A percentile compares a stretch with the other conserved stretches of the same genome.
Conservation (phyloP, 768 basidiomycete species). For the Amanita rimosa region DNA sequence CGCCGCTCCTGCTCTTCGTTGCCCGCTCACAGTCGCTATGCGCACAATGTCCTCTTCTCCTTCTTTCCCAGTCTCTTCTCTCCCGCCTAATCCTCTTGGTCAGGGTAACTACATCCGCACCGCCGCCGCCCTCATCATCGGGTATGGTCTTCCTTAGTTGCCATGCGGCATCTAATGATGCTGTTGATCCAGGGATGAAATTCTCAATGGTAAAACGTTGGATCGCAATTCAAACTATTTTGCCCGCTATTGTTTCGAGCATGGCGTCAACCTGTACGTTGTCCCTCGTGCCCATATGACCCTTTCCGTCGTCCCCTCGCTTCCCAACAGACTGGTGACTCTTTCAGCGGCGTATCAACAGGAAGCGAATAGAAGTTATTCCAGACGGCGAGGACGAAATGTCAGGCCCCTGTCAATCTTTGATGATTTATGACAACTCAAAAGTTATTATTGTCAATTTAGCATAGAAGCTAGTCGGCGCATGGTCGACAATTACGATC, state of each 20-base stretch:
- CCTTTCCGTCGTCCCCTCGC: neutral
- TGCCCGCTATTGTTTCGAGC: conserved; percentile 81
- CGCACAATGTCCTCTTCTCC: neutral
- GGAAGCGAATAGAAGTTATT: conserved; percentile 85
- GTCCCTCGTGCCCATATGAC: neutral
- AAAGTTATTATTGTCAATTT: neutral
- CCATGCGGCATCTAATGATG: neutral
- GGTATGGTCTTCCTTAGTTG: conserved; percentile 28
- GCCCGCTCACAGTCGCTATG: neutral
- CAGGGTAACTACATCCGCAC: conserved; percentile 62
- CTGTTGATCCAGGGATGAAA: conserved; percentile 59
- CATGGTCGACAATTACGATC: conserved; percentile 75
- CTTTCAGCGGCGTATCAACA: conserved; percentile 23
- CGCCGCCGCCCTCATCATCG: conserved; percentile 68
- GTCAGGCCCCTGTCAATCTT: conserved; percentile 27
- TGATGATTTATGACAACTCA: neutral
- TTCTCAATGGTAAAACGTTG: conserved; percentile 84
- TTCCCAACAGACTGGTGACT: conserved; percentile 12
- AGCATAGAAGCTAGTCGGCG: conserved; percentile 80
- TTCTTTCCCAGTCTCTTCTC: conserved; percentile 40
- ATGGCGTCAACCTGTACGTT: conserved; percentile 67
- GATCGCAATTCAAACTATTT: conserved; percentile 82
- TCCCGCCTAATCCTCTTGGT: conserved; percentile 56
- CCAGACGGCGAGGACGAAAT: conserved; percentile 88
- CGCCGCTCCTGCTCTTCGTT: neutral